Percentiles rank a stretch among this genome's conserved stretches.
Conservation (phyloP, 2,329 filamentous ascomycete species). For the Sporothrix euskadiensis region DNA sequence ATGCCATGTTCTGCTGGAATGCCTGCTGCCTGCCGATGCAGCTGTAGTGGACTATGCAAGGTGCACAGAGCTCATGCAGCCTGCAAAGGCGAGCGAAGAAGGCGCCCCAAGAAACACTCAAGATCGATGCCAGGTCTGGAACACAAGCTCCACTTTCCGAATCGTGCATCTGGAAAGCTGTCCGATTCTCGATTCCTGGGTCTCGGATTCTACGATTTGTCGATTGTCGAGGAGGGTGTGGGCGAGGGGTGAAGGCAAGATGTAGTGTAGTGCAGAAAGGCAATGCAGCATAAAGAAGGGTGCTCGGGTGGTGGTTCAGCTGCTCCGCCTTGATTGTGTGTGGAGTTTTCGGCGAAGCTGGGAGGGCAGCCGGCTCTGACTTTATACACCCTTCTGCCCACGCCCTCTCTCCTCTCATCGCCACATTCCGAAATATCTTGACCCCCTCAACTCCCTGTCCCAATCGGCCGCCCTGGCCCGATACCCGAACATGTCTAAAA, state of each 20-base stretch:
- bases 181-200: neutral
- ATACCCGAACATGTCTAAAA: neutral
- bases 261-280: neutral
- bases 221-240: neutral
- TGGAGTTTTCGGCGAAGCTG: conserved; percentile 8
- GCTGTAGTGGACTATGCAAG: neutral
- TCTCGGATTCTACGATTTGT: neutral
- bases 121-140: neutral
- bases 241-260: neutral
- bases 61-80: neutral
- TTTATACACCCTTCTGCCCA: neutral
- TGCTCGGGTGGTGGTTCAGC: neutral
- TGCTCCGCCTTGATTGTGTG: neutral
- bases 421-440: neutral
- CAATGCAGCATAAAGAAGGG: neutral
- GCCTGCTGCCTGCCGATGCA: neutral
- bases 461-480: neutral
- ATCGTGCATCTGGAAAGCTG: neutral
- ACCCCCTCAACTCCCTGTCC: neutral
- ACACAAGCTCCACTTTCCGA: neutral
- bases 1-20: conserved; percentile 7
- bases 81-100: neutral
- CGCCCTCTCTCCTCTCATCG: neutral
- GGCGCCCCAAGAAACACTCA: no score
- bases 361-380: neutral